Evolutionary conservation across 345 rosid genomes (phyloP), one percentile per base, ranked within the genome.

Genomic region (Rhizophora mangle): DNA sequence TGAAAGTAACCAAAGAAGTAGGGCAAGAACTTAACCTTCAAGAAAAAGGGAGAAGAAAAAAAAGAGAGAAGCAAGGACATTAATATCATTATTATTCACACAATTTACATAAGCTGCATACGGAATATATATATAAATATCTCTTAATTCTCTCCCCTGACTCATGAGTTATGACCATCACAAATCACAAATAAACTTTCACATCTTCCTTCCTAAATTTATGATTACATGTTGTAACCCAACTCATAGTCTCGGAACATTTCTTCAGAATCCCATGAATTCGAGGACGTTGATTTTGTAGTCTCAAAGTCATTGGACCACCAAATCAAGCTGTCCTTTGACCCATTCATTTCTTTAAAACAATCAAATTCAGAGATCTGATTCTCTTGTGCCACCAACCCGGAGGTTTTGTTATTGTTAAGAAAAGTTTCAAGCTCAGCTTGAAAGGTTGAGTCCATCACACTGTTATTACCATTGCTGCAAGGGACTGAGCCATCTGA

Each of bases 201-300:
- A 75, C 57, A 32, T 36, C 21, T 46, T 60, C 64, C 68, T 73
- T 60, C 64, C 68, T 73, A 53, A 64, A 21, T 1, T 21, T 16
- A 39, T 1, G 54, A 49, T 76, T 77, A 88, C 71, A 84, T 75
- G 79, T 81, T 86, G 68, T 81, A 82, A 34, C 74, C 83, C 76
- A 89, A 72, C 79, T 84, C 85, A 78, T 80, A 89, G 71, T 84
- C 89, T 70, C 83, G 88, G 72, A 88, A 83, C 80, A 90, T 71
- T 29, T 79, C 88, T 66, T 82, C 82, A 67, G 79, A 71, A 59
- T 83, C 91, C 97, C 96, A 93, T 2, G 93, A 84, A 76, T 80
- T 83, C 1, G 92, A 76, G 47, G 92, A 78, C 36, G 81, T 74
- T 36, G 86, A 72, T 77, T 84, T 88, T 61, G 83, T 6, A 34